phyloP scores from a whole-genome alignment of 805 yeast species.

The Zygosaccharomyces siamensis region DNA sequence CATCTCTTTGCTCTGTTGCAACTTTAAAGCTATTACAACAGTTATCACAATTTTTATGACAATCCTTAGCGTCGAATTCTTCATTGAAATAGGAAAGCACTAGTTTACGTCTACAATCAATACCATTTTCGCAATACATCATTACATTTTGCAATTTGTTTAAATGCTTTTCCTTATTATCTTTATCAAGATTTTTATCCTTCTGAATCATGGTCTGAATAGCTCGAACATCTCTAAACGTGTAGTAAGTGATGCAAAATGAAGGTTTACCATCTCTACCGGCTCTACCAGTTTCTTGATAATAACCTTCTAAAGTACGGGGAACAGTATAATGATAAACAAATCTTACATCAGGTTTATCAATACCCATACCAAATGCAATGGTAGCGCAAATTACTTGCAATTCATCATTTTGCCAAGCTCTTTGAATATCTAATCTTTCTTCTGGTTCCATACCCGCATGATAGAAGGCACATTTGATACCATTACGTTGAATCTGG shows the following conservation, averaged over 20 bases:
- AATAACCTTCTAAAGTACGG: conserved; percentile 88
- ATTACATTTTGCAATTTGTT: conserved; percentile 76
- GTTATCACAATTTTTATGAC: conserved; percentile 79
- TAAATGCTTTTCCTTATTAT: conserved; percentile 69
- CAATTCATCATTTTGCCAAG: conserved; percentile 71
- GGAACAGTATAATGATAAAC: conserved; percentile 89
- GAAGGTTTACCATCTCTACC: conserved; percentile 90
- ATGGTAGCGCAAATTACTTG: conserved; percentile 93
- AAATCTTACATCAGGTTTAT: conserved; percentile 89
- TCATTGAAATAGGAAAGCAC: conserved; percentile 91
- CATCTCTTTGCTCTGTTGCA: conserved; percentile 53
- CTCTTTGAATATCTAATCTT: conserved; percentile 61
- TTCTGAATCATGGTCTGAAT: conserved; percentile 72
- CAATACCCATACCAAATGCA: conserved; percentile 99
- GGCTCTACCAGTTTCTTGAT: conserved; percentile 97
- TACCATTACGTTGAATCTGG: conserved; percentile 52
- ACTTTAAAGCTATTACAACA: conserved; percentile 49
- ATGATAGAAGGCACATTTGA: conserved; percentile 76
- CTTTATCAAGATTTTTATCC: conserved; percentile 61
- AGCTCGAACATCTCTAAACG: conserved; percentile 71
- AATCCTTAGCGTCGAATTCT: conserved; percentile 57
- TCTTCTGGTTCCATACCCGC: conserved; percentile 90
- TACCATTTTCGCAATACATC: conserved; percentile 84
- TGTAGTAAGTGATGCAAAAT: conserved; percentile 77
- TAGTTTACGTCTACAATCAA: conserved; percentile 86